These are phyloP conservation scores for Colletotrichum sp. DNA, from an alignment of 2,329 filamentous ascomycete species.

Conservation along the genomic window DNA sequence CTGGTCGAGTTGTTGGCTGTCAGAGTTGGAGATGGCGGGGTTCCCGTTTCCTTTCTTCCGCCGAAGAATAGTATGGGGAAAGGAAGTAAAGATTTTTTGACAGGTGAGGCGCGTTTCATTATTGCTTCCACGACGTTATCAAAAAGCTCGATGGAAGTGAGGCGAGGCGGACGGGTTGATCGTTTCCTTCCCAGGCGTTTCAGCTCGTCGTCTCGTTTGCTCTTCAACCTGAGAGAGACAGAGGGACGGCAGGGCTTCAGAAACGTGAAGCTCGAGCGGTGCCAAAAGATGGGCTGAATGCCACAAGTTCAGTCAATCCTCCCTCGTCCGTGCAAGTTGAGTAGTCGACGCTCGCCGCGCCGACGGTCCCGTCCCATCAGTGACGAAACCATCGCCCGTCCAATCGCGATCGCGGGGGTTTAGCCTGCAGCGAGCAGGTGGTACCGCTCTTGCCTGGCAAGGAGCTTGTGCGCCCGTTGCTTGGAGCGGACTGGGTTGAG, in stretches of 20 bases:
- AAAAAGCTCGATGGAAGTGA: not conserved
- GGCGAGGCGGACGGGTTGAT: not conserved
- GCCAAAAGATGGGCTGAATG: not conserved
- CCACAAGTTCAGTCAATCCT: not conserved
- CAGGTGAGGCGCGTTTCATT: not conserved
- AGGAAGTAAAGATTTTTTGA: not conserved
- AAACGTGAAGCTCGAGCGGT: not conserved
- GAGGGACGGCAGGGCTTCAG: not conserved
- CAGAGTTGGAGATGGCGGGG: not conserved
- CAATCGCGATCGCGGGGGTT: slow-evolving; percentile 3
- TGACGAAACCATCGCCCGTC: not conserved
- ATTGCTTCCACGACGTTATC: not conserved
- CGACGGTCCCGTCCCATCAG: not conserved
- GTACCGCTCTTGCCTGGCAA: not conserved
- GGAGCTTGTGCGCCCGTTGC: slow-evolving; percentile 1
- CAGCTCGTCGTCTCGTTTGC: not conserved
- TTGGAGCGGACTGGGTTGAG: not conserved
- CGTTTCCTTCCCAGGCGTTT: not conserved
- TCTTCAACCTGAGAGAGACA: not conserved
- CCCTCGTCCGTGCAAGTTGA: not conserved
- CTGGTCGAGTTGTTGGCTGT: not conserved
- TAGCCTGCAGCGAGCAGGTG: not conserved
- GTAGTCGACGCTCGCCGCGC: not conserved
- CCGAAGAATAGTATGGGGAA: not conserved
- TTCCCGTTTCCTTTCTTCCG: not conserved